Percentiles rank a stretch among this genome's conserved stretches.
Conservation (phyloP, 2,329 filamentous ascomycete genomes). For the Ceratocystis cubensis region DNA sequence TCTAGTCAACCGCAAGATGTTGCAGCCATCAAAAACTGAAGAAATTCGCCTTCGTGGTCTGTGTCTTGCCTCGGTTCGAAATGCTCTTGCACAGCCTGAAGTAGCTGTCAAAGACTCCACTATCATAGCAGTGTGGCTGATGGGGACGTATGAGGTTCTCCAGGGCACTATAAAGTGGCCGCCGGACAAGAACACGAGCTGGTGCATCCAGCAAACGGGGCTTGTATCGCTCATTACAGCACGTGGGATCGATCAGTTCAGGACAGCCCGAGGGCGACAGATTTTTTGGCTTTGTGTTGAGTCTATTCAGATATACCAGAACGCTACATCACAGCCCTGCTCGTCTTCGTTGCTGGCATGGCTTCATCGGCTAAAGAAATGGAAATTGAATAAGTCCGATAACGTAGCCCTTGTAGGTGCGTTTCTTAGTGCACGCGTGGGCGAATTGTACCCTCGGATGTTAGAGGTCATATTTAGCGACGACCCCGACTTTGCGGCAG, state of each 20-base stretch:
- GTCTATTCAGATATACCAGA: slow-evolving; percentile 19
- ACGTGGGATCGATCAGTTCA: slow-evolving; percentile 18
- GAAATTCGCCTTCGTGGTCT: slow-evolving; percentile 10
- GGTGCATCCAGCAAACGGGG: slow-evolving; percentile 18
- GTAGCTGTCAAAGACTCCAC: slow-evolving; percentile 14
- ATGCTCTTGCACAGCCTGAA: slow-evolving; percentile 10
- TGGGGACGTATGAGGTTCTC: slow-evolving; percentile 20
- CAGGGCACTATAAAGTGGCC: slow-evolving; percentile 18
- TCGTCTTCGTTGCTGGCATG: slow-evolving; percentile 11
- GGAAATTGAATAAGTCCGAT: slow-evolving; percentile 10
- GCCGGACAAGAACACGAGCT: slow-evolving; percentile 1
- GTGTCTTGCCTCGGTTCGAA: slow-evolving; percentile 16
- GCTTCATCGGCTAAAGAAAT: slow-evolving; percentile 15
- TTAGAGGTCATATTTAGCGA: slow-evolving; percentile 2
- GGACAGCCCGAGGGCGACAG: slow-evolving; percentile 12
- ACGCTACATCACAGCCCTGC: slow-evolving; percentile 15
- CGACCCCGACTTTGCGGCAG: slow-evolving; percentile 13
- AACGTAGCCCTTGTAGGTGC: slow-evolving; percentile 7
- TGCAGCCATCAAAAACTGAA: background rate
- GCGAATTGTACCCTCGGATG: slow-evolving; percentile 19
- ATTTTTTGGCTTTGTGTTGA: slow-evolving; percentile 20
- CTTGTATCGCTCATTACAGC: slow-evolving; percentile 15
- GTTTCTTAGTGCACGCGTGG: slow-evolving; percentile 11
- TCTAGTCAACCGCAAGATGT: slow-evolving; percentile 15
- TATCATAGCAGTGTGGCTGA: slow-evolving; percentile 18